Percentiles rank a stretch among this genome's conserved stretches.
These are phyloP conservation scores for Friedmanniomyces endolithicus DNA, from an alignment of 495 filamentous ascomycete species.

Conservation along the genomic window DNA sequence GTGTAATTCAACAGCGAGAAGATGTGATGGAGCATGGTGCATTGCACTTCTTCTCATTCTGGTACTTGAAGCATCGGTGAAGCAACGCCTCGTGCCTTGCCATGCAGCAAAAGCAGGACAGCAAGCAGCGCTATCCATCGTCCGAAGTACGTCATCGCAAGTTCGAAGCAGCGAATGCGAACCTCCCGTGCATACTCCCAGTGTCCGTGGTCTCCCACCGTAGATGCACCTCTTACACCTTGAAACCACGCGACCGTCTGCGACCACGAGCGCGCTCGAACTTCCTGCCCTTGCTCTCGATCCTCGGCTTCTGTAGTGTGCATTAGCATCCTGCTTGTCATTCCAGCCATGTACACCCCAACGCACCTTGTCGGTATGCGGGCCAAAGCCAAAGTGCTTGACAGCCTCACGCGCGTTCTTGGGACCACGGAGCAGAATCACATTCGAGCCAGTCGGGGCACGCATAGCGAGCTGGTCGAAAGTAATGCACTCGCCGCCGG, in stretches of 20 bases:
- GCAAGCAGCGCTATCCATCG: neutral
- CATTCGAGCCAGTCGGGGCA: constrained; percentile 87
- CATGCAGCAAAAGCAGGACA: neutral
- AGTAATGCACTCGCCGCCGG: constrained; percentile 86
- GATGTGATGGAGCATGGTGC: neutral
- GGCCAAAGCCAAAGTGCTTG: constrained; percentile 97
- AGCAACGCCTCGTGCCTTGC: neutral
- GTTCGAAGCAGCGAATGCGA: neutral
- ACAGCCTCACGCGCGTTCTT: constrained; percentile 95
- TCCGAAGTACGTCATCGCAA: neutral
- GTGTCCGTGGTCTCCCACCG: neutral
- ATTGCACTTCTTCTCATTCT: neutral
- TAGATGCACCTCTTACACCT: constrained; percentile 54
- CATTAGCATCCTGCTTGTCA: constrained; percentile 23
- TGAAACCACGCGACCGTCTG: constrained; percentile 93
- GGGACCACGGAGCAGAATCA: constrained; percentile 83
- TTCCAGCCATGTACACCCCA: constrained; percentile 2
- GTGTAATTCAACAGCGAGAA: no score
- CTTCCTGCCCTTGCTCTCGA: constrained; percentile 97
- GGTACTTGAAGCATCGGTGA: neutral
- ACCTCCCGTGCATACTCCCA: neutral
- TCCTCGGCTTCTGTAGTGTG: constrained; percentile 68
- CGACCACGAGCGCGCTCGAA: constrained; percentile 97
- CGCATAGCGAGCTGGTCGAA: constrained; percentile 91
- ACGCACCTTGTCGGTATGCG: constrained; percentile 89